These are phyloP conservation scores for Vaccinium vitisidaea DNA, from an alignment of 148 eudicot genomes.

Conservation along the genomic window DNA sequence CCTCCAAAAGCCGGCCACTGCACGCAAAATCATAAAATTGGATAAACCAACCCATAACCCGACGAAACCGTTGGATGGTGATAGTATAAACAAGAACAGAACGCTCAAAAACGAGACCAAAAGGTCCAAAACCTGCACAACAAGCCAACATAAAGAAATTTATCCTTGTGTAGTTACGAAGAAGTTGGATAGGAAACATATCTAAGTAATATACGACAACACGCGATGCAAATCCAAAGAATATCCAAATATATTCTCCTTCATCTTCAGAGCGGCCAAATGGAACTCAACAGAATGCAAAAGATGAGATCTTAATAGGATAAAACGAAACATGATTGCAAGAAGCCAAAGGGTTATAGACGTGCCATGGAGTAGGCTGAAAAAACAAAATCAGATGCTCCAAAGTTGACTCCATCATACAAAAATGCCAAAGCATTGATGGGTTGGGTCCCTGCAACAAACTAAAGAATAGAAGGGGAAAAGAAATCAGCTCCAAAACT, in stretches of 20 bases:
- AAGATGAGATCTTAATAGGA: neutral
- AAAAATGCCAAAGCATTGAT: conserved; percentile 58
- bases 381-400: conserved; percentile 57
- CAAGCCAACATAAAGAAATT: neutral
- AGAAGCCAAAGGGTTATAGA: neutral
- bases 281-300: neutral
- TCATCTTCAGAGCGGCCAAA: neutral
- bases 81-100: conserved; percentile 31
- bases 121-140: conserved; percentile 33
- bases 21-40: conserved; percentile 40
- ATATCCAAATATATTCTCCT: neutral
- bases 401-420: conserved; percentile 58
- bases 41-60: conserved; percentile 49
- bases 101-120: conserved; percentile 33
- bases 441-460: conserved; percentile 61
- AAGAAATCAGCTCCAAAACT: conserved; percentile 2
- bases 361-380: conserved; percentile 60
- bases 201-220: neutral
- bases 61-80: conserved; percentile 33
- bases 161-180: neutral
- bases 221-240: neutral
- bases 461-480: conserved; percentile 26
- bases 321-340: neutral
- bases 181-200: neutral
- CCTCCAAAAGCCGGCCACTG: conserved; percentile 51